A percentile compares a stretch with the other conserved stretches of the same genome.
Evolutionary conservation across 345 rosid genomes (phyloP).

Genomic region (Eucalyptus polybractea): DNA sequence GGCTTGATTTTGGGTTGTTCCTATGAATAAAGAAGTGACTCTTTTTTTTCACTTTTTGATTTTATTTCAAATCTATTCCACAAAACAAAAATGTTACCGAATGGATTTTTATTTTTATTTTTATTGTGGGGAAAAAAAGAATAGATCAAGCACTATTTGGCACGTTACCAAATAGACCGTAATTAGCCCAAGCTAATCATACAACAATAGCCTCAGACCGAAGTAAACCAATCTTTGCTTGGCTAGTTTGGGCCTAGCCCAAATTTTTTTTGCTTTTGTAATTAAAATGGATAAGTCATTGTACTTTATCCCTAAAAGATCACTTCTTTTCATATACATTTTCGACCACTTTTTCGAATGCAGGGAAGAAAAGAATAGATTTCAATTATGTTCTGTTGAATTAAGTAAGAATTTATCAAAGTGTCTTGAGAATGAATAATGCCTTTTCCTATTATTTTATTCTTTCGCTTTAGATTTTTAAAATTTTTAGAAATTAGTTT

Average conservation of each 20-base stretch:
- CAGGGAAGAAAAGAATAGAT: background rate
- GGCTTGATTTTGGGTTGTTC: no score
- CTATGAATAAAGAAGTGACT: accelerated
- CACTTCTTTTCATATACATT: background rate
- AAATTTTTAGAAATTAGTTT: background rate
- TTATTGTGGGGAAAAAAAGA: accelerated
- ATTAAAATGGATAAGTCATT: background rate
- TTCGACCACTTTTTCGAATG: background rate
- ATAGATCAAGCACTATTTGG: accelerated
- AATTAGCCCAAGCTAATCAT: background rate
- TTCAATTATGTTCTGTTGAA: background rate
- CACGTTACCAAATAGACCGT: no score
- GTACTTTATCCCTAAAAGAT: accelerated
- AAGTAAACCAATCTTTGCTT: background rate
- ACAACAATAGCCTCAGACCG: accelerated
- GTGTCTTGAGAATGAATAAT: background rate
- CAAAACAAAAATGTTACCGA: no score
- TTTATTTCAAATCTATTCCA: no score
- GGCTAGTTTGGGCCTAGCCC: background rate
- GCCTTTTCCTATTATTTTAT: background rate
- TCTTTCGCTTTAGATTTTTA: background rate
- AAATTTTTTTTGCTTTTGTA: background rate
- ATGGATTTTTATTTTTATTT: accelerated
- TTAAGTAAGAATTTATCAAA: background rate
- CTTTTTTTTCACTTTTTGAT: no score